A percentile compares a stretch with the other conserved stretches of the same genome.
Evolutionary conservation across 257 asterid species (phyloP).

Genomic region (Dorcoceras hygrometricum): DNA sequence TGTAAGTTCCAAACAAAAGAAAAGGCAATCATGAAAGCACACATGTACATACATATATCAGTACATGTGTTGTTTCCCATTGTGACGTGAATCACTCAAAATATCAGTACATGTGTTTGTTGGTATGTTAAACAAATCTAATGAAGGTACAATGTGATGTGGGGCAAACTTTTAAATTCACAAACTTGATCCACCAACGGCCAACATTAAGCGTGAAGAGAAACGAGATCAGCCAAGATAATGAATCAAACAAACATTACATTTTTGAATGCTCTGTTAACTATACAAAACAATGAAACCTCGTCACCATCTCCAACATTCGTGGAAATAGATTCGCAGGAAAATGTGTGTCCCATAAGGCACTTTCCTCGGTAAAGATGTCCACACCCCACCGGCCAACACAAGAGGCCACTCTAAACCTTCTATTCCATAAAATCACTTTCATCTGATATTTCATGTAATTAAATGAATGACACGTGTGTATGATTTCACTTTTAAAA

Average conservation of each 20-base stretch:
- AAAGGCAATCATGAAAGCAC: too few relatives aligned
- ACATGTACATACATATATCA: too few relatives aligned
- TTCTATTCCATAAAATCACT: background rate
- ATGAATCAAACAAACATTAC: conserved; percentile 29
- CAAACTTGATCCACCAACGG: background rate
- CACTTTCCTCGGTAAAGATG: conserved; percentile 21
- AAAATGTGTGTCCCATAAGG: conserved; percentile 6
- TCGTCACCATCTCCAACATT: conserved; percentile 25
- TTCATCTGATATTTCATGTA: background rate
- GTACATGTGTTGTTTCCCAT: too few relatives aligned
- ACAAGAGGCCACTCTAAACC: background rate
- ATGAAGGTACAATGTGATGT: background rate
- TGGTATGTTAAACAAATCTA: too few relatives aligned
- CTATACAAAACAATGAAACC: conserved; percentile 54
- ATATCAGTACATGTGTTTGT: too few relatives aligned
- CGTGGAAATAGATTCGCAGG: conserved; percentile 12
- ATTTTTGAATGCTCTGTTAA: conserved; percentile 28
- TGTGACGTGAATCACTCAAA: too few relatives aligned
- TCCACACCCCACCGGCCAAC: conserved; percentile 22
- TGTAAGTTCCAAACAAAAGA: too few relatives aligned
- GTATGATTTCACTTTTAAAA: too few relatives aligned
- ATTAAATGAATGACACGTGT: background rate
- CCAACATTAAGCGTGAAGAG: background rate
- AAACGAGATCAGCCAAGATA: background rate
- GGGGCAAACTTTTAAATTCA: background rate